Base-by-base conservation (phyloP, 805 yeast genomes). In the Ogataea corticis region DNA sequence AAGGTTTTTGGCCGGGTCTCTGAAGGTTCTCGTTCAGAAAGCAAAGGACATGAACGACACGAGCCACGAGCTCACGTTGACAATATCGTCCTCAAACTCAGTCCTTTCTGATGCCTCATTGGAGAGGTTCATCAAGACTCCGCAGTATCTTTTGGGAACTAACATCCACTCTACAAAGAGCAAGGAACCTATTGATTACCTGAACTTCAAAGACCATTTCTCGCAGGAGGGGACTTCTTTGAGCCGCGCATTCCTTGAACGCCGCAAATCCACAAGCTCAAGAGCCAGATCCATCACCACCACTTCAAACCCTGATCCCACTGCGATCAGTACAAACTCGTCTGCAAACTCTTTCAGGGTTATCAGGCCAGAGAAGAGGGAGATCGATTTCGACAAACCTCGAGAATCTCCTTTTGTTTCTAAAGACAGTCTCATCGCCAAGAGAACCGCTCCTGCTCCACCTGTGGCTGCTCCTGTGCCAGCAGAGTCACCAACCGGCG, bases 321-420 rank as follows among this genome's bases (percentile, higher is more conserved):
- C 23, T 11, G 27, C 35, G 18, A 11, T 42, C 7, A 45, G 41
- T 18, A 41, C 56, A 3, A 51, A 44, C 3, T 44, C 45, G 4
- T 44, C 51, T 4, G 45, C 33, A 11, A 54, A 76, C 33, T 70
- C 88, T 0, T 87, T 88, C 60, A 73, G 84, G 47, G 83, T 88
- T 1, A 75, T 88, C 7, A 67, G 91, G 27, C 77, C 79, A 18
- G 80, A 77, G n/a, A 79, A 76, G 12, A 70, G 76, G 28, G 96
- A 86, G 56, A 87, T 87, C 49, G 90, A 90, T 62, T 88, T 88
- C 59, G 94, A 88, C 56, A 80, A 85, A 54, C 72, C 89, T 41
- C 68, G 96, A 35, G 80, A 79, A 37, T 83, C 96, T 0, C 95
- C 96, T 1, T 86, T 77, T 57, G 66, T 74, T 1, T 75, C 82